Evolutionary conservation across 306 rosid species (phyloP), one percentile per base, ranked within the genome.

Genomic region (Prunus mira): DNA sequence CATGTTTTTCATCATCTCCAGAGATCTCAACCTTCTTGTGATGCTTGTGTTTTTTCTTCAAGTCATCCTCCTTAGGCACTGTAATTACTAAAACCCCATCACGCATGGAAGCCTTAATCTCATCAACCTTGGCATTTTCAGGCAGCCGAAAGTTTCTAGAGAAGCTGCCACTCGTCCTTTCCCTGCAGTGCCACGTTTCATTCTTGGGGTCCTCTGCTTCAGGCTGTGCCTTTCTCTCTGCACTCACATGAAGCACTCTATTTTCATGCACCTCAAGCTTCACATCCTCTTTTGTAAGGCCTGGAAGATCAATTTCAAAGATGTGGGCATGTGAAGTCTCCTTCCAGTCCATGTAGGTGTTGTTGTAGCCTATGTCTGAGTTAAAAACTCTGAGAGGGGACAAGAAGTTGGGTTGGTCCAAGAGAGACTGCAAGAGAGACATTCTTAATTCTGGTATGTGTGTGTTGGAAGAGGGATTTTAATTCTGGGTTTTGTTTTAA

Each of bases 151-250:
- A 87, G 47, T 81, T 43, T 76, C 86, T 90, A 3, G 50, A 45
- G 47, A 84, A 79, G 62, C 66, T 63, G 3, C 82, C 89, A 4
- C n/a, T 30, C 15, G 49, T 71, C 60, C 91, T 87, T 82, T 90
- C 95, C 67, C 69, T 86, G 72, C 90, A 87, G 71, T 87, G 91
- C 91, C 91, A 87, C 60, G 47, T 87, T 4, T 76, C 78, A 19
- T n/a, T 71, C 75, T 81, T 79, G 9, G 78, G 32, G 58, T 79
- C 80, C 1, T 71, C 79, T 15, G 22, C 28, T 1, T 60, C 57
- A 18, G 56, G 28, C 7, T 65, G 65, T 12, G 25, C 75, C 45
- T 74, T 84, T 51, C 86, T 87, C 83, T 83, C 85, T 49, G 86
- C 90, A 47, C 32, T 84, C 3, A 90, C 76, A 32, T 74, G 84